Conservation (phyloP, 2,329 filamentous ascomycete genomes). For the Ophiostoma sp. region DNA sequence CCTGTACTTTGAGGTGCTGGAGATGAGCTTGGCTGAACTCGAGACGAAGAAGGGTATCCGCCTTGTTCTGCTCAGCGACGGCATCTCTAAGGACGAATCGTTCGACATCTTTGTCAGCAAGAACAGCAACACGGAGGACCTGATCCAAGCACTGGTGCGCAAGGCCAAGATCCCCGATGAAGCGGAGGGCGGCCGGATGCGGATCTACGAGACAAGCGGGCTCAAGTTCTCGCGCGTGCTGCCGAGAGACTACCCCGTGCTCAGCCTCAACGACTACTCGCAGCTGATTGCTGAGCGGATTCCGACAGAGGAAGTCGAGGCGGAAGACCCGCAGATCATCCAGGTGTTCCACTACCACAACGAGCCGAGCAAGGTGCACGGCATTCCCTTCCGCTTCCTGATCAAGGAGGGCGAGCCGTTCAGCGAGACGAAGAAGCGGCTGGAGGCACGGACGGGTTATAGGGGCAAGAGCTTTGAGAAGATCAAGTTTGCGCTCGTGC, state of each 20-base stretch:
- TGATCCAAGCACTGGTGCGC: conserved; percentile 73
- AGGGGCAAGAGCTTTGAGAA: conserved; percentile 99
- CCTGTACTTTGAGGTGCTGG: conserved; percentile 88
- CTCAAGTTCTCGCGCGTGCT: conserved; percentile 84
- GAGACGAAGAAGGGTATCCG: conserved; percentile 90
- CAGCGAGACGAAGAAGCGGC: conserved; percentile 87
- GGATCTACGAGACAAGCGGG: conserved; percentile 79
- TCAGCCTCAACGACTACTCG: conserved; percentile 82
- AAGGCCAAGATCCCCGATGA: conserved; percentile 81
- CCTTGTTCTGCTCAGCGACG: conserved; percentile 82
- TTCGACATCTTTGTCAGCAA: conserved; percentile 86
- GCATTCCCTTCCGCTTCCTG: conserved; percentile 87
- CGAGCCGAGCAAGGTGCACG: conserved; percentile 80
- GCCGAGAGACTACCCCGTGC: conserved; percentile 67
- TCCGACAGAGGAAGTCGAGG: conserved; percentile 69
- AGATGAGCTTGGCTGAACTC: conserved; percentile 89
- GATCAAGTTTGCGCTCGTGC: conserved; percentile 88
- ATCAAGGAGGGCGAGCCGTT: conserved; percentile 84
- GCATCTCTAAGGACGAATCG: conserved; percentile 84
- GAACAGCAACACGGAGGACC: conserved; percentile 75
- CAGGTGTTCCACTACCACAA: conserved; percentile 90
- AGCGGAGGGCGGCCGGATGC: conserved; percentile 64
- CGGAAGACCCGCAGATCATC: conserved; percentile 61
- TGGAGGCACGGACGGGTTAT: conserved; percentile 88
- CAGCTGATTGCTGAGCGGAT: conserved; percentile 78